These are phyloP conservation scores for Plenodomus tracheiphilus DNA, from an alignment of 2,329 filamentous ascomycete genomes.

Conservation along the genomic window DNA sequence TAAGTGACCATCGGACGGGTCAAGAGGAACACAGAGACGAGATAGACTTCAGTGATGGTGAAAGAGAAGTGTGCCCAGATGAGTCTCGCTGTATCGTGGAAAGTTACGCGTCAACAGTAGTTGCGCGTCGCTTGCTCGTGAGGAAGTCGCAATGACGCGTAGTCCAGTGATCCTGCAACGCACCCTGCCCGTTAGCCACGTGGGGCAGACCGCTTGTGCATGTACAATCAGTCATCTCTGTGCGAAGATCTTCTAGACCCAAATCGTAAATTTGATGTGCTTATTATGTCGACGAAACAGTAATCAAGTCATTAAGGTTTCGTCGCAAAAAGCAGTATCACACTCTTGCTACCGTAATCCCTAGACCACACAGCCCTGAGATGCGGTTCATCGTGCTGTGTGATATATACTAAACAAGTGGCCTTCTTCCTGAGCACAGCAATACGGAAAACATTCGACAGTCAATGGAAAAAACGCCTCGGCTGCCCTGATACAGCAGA, in stretches of 20 bases:
- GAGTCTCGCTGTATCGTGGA: not conserved
- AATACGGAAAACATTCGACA: not conserved
- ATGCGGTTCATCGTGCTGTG: not conserved
- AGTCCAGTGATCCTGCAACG: not conserved
- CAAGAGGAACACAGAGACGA: not conserved
- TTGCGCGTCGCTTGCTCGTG: not conserved
- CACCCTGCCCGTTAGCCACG: not conserved
- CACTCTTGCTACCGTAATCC: too few relatives aligned
- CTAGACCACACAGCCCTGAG: not conserved
- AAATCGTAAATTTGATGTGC: too few relatives aligned
- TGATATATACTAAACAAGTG: not conserved
- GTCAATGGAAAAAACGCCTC: not conserved
- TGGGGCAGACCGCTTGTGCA: too few relatives aligned
- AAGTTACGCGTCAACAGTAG: not conserved
- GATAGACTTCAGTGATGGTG: not conserved
- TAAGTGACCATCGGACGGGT: not conserved
- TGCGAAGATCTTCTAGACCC: too few relatives aligned
- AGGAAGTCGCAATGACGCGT: constrained; percentile 1
- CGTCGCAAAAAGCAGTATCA: too few relatives aligned
- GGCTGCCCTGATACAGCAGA: not conserved
- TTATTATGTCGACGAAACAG: too few relatives aligned
- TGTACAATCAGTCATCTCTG: too few relatives aligned
- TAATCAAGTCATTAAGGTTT: too few relatives aligned
- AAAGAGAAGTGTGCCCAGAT: not conserved
- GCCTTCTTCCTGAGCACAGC: not conserved